These are phyloP conservation scores for Botrytis paeoniae DNA, from an alignment of 2,329 filamentous ascomycete species.

Conservation along the genomic window DNA sequence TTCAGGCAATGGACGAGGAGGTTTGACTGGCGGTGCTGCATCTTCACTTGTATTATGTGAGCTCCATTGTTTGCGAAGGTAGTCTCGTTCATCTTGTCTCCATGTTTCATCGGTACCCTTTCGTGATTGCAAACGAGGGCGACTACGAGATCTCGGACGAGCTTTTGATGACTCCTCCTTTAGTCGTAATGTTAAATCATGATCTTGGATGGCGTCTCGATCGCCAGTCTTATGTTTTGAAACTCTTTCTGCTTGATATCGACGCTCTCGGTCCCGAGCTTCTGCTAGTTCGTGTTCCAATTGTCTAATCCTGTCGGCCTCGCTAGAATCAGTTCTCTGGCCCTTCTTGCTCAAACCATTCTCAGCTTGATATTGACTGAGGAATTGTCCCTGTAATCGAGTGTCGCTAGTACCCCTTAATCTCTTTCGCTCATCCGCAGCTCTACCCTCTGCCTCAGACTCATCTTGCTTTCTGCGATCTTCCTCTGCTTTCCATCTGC, in stretches of 20 bases:
- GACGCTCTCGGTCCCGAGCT: conserved; percentile 63
- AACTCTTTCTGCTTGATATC: conserved; percentile 60
- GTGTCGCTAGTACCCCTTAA: conserved; percentile 60
- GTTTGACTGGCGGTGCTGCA: conserved; percentile 27
- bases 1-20: conserved; percentile 37
- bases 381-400: conserved; percentile 74
- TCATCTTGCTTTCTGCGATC: conserved; percentile 70
- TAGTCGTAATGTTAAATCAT: conserved; percentile 33
- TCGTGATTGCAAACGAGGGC: conserved; percentile 31
- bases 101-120: conserved; percentile 45
- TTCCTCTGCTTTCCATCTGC: conserved; percentile 73
- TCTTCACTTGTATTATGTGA: conserved; percentile 27
- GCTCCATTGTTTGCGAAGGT: conserved; percentile 46
- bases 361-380: conserved; percentile 82
- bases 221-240: conserved; percentile 40
- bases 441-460: conserved; percentile 63
- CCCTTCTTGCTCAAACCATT: conserved; percentile 46
- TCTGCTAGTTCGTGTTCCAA: conserved; percentile 71
- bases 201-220: conserved; percentile 32
- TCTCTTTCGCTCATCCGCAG: conserved; percentile 63
- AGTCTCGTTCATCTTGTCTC: conserved; percentile 51
- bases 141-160: conserved; percentile 31
- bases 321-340: conserved; percentile 42
- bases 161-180: conserved; percentile 33
- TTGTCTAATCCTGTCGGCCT: conserved; percentile 71